These are phyloP conservation scores for Hypoxylon lenormandii DNA, from an alignment of 495 filamentous ascomycete genomes.

Conservation along the genomic window DNA sequence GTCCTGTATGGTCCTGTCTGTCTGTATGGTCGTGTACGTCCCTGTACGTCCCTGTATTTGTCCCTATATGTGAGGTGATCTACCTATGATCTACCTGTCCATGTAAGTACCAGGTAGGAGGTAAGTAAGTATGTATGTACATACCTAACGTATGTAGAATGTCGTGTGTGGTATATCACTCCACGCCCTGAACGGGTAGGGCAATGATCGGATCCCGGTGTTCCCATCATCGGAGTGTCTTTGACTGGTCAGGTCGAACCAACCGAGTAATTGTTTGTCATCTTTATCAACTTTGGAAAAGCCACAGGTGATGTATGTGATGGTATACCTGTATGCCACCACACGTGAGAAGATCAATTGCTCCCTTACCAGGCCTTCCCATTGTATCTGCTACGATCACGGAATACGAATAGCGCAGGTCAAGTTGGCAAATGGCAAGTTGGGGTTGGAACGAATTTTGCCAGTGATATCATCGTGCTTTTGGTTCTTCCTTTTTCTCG, in stretches of 20 bases:
- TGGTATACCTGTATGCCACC: conserved; percentile 29
- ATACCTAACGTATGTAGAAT: background rate
- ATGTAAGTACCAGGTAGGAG: too few relatives aligned
- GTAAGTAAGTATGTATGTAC: too few relatives aligned
- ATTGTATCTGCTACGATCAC: conserved; percentile 39
- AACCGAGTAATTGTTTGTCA: conserved; percentile 30
- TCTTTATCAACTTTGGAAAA: conserved; percentile 1
- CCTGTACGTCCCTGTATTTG: too few relatives aligned
- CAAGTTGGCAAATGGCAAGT: conserved; percentile 16
- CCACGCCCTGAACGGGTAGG: conserved; percentile 26
- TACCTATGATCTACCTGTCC: conserved; percentile 24
- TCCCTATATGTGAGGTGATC: conserved; percentile 23
- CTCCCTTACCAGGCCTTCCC: conserved; percentile 2
- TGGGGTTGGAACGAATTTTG: conserved; percentile 19
- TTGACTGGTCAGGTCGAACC: conserved; percentile 22
- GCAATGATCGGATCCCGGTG: conserved; percentile 43
- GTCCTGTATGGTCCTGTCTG: background rate
- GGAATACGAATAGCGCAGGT: conserved; percentile 33
- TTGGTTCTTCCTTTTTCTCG: too few relatives aligned
- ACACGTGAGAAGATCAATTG: conserved; percentile 43
- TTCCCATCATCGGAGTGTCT: conserved; percentile 13
- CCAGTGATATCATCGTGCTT: conserved; percentile 43
- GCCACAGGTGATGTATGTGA: background rate
- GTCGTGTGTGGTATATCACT: conserved; percentile 37
- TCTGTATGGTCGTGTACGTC: conserved; percentile 1